A percentile compares a stretch with the other conserved stretches of the same genome.
Evolutionary conservation across 2,329 filamentous ascomycete genomes (phyloP).

Genomic region (Dothistroma pini): DNA sequence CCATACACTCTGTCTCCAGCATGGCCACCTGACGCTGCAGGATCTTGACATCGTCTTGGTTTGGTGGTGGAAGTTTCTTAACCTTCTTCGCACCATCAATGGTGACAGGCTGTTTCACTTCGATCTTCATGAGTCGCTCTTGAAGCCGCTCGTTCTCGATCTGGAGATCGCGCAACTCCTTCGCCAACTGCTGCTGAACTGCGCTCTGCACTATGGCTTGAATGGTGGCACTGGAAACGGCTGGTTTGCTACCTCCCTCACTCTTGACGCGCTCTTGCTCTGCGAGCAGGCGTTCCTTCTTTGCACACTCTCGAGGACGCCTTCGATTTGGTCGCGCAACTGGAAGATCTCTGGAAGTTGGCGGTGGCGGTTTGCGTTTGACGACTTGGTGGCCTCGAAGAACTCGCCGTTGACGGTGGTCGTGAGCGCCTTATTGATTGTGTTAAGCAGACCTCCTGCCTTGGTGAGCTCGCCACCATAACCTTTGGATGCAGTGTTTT

Average conservation of each 20-base stretch:
- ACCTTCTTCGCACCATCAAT: background rate
- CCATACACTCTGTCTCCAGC: background rate
- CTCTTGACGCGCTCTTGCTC: background rate
- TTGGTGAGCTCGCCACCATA: background rate
- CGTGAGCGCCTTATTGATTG: background rate
- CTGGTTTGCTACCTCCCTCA: background rate
- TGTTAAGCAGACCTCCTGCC: background rate
- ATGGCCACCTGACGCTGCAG: background rate
- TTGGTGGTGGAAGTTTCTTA: background rate
- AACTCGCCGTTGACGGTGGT: constrained; percentile 1
- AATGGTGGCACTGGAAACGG: background rate
- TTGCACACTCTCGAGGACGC: background rate
- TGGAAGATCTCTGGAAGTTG: constrained; percentile 3
- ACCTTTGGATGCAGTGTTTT: background rate
- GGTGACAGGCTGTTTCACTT: background rate
- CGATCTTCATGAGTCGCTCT: background rate
- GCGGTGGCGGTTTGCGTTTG: background rate
- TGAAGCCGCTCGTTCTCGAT: background rate
- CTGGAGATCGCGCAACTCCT: background rate
- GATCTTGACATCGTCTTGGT: background rate
- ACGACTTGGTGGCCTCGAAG: background rate
- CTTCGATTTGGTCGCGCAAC: constrained; percentile 1
- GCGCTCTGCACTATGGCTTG: background rate
- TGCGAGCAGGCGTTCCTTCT: background rate
- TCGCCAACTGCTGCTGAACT: background rate